Evolutionary conservation across 768 basidiomycete species (phyloP).

Genomic region (Amanita muscaria): DNA sequence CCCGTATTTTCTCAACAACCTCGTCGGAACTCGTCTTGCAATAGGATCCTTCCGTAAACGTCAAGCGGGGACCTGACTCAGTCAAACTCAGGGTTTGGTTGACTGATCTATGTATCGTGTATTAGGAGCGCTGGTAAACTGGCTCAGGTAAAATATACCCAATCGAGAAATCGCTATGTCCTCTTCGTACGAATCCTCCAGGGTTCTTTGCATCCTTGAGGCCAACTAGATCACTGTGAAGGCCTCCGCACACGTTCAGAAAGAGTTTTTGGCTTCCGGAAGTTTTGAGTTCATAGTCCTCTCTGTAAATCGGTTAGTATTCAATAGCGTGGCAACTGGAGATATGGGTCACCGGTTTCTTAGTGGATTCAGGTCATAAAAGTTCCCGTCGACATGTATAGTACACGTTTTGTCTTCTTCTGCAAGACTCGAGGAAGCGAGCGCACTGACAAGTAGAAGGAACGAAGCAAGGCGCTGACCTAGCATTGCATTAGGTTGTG

Average conservation of each 20-base stretch:
- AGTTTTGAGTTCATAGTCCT: slow-evolving; percentile 52
- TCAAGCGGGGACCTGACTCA: slow-evolving; percentile 44
- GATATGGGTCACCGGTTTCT: slow-evolving; percentile 39
- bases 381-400: slow-evolving; percentile 43
- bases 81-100: slow-evolving; percentile 58
- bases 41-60: slow-evolving; percentile 52
- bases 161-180: slow-evolving; percentile 61
- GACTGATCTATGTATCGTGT: slow-evolving; percentile 29
- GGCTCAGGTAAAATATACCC: slow-evolving; percentile 37
- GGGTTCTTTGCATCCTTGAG: slow-evolving; percentile 43
- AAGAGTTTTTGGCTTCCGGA: slow-evolving; percentile 36
- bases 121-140: background rate
- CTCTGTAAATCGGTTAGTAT: slow-evolving; percentile 29
- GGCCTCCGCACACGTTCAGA: slow-evolving; percentile 58
- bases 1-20: slow-evolving; percentile 28
- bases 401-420: slow-evolving; percentile 64
- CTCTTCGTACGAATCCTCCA: slow-evolving; percentile 52
- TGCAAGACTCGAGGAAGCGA: slow-evolving; percentile 13
- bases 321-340: slow-evolving; percentile 4
- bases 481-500: background rate
- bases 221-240: slow-evolving; percentile 51
- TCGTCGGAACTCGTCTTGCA: slow-evolving; percentile 42
- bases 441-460: slow-evolving; percentile 6
- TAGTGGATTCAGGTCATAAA: slow-evolving; percentile 60
- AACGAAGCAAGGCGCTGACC: slow-evolving; percentile 4